phyloP scores from a whole-genome alignment of 2,329 filamentous ascomycete genomes.

The Fusarium aywerte region DNA sequence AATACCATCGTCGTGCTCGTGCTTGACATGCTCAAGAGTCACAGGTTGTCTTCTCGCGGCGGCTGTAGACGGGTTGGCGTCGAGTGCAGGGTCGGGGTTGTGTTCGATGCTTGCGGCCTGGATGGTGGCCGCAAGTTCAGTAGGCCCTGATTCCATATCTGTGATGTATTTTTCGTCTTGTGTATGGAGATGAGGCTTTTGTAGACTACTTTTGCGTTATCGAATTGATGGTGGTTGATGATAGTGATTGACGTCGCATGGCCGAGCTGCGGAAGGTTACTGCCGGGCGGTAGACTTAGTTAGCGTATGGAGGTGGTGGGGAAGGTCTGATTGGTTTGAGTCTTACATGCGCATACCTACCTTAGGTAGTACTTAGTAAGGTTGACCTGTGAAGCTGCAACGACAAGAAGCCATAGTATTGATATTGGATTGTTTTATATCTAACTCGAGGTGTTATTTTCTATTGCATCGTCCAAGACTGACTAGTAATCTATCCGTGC shows the following conservation, averaged over 20 bases:
- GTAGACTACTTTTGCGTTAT: neutral
- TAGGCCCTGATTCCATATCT: slow-evolving; percentile 65
- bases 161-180: neutral
- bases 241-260: slow-evolving; percentile 36
- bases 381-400: no score
- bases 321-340: slow-evolving; percentile 1
- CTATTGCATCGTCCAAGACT: no score
- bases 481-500: no score
- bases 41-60: slow-evolving; percentile 65
- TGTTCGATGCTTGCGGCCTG: slow-evolving; percentile 83
- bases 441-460: no score
- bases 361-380: no score
- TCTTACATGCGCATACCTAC: no score
- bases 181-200: neutral
- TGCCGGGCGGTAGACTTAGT: slow-evolving; percentile 50
- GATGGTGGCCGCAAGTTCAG: slow-evolving; percentile 80
- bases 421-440: no score
- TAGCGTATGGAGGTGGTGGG: slow-evolving; percentile 8
- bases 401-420: no score
- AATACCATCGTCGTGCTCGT: slow-evolving; percentile 48
- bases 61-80: slow-evolving; percentile 83
- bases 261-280: slow-evolving; percentile 33
- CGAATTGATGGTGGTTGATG: neutral
- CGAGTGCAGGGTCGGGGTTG: slow-evolving; percentile 76
- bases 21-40: slow-evolving; percentile 40